These are phyloP conservation scores for Acacia pycnantha DNA, from an alignment of 331 rosid genomes.

Conservation along the genomic window DNA sequence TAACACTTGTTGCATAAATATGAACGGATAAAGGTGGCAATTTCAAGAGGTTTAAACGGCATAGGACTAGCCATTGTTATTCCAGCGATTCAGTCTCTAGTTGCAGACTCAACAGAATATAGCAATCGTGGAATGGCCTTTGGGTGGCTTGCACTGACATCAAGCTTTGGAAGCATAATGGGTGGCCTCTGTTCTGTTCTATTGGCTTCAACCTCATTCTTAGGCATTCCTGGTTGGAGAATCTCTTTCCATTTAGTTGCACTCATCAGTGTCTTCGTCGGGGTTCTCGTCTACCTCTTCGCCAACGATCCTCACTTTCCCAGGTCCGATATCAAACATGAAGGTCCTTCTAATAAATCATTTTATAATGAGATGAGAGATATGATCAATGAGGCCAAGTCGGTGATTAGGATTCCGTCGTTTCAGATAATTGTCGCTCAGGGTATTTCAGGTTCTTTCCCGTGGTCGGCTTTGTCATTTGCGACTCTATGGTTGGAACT, in stretches of 20 bases:
- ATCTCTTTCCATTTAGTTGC: constrained; percentile 75
- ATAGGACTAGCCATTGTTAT: constrained; percentile 83
- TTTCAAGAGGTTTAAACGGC: constrained; percentile 88
- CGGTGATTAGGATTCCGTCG: constrained; percentile 61
- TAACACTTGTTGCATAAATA: background rate
- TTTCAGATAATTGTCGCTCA: constrained; percentile 89
- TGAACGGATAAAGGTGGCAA: constrained; percentile 54
- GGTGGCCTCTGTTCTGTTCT: constrained; percentile 71
- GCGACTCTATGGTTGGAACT: constrained; percentile 85
- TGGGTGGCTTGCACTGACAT: constrained; percentile 77
- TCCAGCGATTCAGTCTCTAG: constrained; percentile 79
- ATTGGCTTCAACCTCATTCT: constrained; percentile 58
- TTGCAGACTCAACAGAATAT: constrained; percentile 77
- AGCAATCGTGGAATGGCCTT: constrained; percentile 78
- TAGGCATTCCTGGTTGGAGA: constrained; percentile 88
- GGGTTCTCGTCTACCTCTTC: constrained; percentile 52
- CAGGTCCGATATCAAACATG: constrained; percentile 1
- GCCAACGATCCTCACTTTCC: constrained; percentile 68
- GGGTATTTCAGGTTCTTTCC: constrained; percentile 86
- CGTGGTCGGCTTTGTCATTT: constrained; percentile 78
- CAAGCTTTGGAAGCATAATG: constrained; percentile 66
- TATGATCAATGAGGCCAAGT: constrained; percentile 55
- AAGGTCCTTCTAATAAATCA: constrained; percentile 32
- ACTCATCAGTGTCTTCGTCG: constrained; percentile 64
- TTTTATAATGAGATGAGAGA: constrained; percentile 50